These are phyloP conservation scores for Sporothrix humicola DNA, from an alignment of 2,329 filamentous ascomycete genomes.

Conservation along the genomic window DNA sequence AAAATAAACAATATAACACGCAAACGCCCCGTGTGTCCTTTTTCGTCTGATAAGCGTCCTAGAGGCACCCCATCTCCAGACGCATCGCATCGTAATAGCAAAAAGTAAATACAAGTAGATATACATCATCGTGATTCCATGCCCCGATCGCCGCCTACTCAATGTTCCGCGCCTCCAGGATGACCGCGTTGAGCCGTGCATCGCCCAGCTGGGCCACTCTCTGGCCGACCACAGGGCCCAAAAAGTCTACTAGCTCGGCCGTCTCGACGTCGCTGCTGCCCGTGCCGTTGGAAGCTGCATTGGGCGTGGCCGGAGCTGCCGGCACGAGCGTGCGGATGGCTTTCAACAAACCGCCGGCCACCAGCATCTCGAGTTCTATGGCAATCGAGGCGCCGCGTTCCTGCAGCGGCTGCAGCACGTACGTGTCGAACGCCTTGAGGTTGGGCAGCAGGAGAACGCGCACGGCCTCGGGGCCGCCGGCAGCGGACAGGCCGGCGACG, in stretches of 20 bases:
- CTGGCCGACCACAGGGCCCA: conserved; percentile 61
- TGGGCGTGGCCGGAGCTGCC: conserved; percentile 39
- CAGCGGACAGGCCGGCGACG: conserved; percentile 76
- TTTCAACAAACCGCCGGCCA: conserved; percentile 59
- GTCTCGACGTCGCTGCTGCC: conserved; percentile 47
- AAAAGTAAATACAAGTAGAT: conserved; percentile 11
- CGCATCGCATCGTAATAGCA: neutral
- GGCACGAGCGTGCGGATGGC: conserved; percentile 53
- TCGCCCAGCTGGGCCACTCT: conserved; percentile 55
- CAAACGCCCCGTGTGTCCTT: conserved; percentile 21
- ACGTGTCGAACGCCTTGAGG: conserved; percentile 59
- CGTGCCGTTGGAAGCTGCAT: neutral
- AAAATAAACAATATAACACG: neutral
- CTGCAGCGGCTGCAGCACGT: conserved; percentile 60
- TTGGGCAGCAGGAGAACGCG: conserved; percentile 63
- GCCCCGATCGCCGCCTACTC: conserved; percentile 45
- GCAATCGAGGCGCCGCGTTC: conserved; percentile 51
- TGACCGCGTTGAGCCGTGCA: conserved; percentile 54
- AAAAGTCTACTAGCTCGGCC: conserved; percentile 58
- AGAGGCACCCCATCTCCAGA: neutral
- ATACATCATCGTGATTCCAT: neutral
- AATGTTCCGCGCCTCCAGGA: conserved; percentile 62
- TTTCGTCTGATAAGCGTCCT: neutral
- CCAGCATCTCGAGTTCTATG: conserved; percentile 61
- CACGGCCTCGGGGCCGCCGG: conserved; percentile 70